Evolutionary conservation across 208 protist species (phyloP).

Genomic region (Herpetomonas samuelpessoai): DNA sequence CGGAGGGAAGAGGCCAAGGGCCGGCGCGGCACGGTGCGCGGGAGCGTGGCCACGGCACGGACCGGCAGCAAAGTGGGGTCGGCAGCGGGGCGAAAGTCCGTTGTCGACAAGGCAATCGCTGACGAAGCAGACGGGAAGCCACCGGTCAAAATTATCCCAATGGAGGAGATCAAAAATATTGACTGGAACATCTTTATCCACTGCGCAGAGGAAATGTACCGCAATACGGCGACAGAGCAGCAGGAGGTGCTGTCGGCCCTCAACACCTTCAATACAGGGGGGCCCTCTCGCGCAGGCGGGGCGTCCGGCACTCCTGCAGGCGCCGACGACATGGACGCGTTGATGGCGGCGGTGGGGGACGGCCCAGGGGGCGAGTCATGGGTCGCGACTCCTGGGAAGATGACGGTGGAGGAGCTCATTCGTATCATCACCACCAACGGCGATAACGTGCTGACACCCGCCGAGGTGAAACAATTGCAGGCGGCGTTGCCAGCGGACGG

Average conservation of each 20-base stretch:
- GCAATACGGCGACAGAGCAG: conserved; percentile 69
- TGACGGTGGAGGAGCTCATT: conserved; percentile 53
- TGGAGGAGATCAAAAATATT: conserved; percentile 92
- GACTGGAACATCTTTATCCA: conserved; percentile 93
- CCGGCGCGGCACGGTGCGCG: conserved; percentile 26
- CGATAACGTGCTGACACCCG: conserved; percentile 75
- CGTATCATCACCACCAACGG: conserved; percentile 75
- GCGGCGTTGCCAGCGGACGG: conserved; percentile 43
- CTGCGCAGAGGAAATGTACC: conserved; percentile 80
- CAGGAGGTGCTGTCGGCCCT: conserved; percentile 56
- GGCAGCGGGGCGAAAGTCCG: conserved; percentile 25
- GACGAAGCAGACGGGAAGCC: conserved; percentile 18
- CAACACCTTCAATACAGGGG: conserved; percentile 7
- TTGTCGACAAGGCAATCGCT: conserved; percentile 30
- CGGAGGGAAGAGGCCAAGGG: conserved; percentile 71
- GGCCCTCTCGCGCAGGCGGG: background rate
- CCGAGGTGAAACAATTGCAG: conserved; percentile 69
- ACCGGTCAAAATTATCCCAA: conserved; percentile 57
- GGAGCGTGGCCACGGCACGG: conserved; percentile 10
- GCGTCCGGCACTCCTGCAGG: background rate
- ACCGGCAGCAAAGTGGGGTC: conserved; percentile 3
- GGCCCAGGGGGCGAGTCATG: background rate
- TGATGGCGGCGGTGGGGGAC: background rate
- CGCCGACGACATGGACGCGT: background rate
- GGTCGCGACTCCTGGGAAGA: conserved; percentile 9